Base-by-base conservation (phyloP, 169 alveolate genomes). In the Plasmodium malariae region DNA sequence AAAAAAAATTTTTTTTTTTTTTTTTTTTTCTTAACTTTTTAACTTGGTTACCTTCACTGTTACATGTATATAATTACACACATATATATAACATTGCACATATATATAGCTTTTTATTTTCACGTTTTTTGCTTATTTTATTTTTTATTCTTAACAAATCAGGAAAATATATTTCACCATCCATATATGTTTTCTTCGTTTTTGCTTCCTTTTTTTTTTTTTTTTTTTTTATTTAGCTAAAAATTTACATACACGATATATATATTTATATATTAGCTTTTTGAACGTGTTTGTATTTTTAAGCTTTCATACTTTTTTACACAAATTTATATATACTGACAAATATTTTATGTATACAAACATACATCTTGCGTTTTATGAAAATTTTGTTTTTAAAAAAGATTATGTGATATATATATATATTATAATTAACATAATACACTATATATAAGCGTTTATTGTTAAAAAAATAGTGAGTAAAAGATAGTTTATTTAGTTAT, bases 361-460 rank as follows among this genome's bases (percentile, higher is more conserved):
- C 40, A 49, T 62, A 60, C 36, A 45, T 76, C 43, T 48, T 76
- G 60, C 12, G 45, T 40, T 43, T 36, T 40, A 71, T 36, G 6
- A 60, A 76, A 62, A 24, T 76, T 76, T 76, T 76, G 89, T 76
- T 76, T 76, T 76, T 76, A 62, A 76, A 65, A 74, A 74, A 48
- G 26, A 63, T 62, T 60, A 49, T 55, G 67, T 28, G 21, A 49
- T 51, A 65, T 57, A 57, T 17, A 48, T 76, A 40, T 37, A 71
- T 71, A 51, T 48, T 78, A 67, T 76, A 76, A 76, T 69, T 54
- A 60, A 45, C n/a, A 48, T 49, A 30, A 59, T 36, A 49, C 40
- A 49, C 24, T 57, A 45, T 54, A 67, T 32, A 19, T 76, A 60
- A 55, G 60, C 17, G 21, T 67, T 62, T 65, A 36, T 55, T 55